Evolutionary conservation across 164 flowering plant genomes (phyloP).

Genomic region (Annona squamosa): DNA sequence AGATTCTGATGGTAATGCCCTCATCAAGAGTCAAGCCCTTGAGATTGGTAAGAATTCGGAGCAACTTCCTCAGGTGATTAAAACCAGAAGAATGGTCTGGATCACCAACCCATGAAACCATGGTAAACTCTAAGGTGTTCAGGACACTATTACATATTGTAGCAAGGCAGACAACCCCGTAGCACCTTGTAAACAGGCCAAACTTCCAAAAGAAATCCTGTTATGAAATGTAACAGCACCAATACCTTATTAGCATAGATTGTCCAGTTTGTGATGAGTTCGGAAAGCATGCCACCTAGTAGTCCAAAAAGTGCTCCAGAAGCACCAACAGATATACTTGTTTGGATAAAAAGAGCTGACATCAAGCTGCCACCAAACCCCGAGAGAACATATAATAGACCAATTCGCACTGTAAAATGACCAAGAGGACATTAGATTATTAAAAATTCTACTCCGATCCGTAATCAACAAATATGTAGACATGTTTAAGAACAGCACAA

Average conservation of each 20-base stretch:
- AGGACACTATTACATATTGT: not conserved
- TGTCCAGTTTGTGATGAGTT: slow-evolving; percentile 87
- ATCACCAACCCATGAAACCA: not conserved
- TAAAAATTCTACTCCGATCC: not conserved
- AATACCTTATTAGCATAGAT: slow-evolving; percentile 80
- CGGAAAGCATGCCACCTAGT: slow-evolving; percentile 86
- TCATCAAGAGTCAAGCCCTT: not conserved
- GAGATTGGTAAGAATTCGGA: not conserved
- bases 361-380: slow-evolving; percentile 82
- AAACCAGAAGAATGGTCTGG: not conserved
- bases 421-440: not conserved
- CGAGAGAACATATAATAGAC: slow-evolving; percentile 56
- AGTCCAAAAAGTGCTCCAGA: slow-evolving; percentile 94
- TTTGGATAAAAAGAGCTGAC: slow-evolving; percentile 65
- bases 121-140: not conserved
- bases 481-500: not conserved
- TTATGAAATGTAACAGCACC: not conserved
- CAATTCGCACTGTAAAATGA: slow-evolving; percentile 54
- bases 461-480: slow-evolving; percentile 2
- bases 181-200: not conserved
- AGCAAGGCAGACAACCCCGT: not conserved
- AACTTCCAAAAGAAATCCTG: slow-evolving; percentile 19
- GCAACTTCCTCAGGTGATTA: not conserved
- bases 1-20: not conserved
- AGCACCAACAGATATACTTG: slow-evolving; percentile 83